A percentile compares a stretch with the other conserved stretches of the same genome.
Conservation (phyloP, 208 protist species). For the Zelonia costaricensis region DNA sequence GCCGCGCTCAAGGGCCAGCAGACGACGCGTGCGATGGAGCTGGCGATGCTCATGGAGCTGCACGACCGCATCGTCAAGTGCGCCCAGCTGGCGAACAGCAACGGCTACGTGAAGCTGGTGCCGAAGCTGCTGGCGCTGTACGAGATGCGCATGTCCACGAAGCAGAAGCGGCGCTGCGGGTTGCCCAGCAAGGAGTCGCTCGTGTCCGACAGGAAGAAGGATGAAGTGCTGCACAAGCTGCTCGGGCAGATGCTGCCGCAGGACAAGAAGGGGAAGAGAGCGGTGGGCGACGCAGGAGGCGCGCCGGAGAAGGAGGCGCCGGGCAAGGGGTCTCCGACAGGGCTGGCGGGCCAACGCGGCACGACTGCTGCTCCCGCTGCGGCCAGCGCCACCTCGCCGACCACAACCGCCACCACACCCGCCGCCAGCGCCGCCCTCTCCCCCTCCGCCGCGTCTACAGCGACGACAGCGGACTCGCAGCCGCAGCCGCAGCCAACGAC, state of each 20-base stretch:
- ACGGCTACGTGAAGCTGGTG: conserved; percentile 63
- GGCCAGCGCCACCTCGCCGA: not conserved
- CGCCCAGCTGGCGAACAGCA: conserved; percentile 61
- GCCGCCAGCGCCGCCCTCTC: not conserved
- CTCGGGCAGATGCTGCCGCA: conserved; percentile 35
- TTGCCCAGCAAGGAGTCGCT: conserved; percentile 67
- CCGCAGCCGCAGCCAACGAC: not conserved
- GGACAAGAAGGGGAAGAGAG: conserved; percentile 1
- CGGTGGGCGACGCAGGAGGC: not conserved
- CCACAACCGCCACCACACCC: not conserved
- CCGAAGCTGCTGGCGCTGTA: conserved; percentile 72
- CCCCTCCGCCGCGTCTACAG: conserved; percentile 6
- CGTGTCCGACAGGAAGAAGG: conserved; percentile 62
- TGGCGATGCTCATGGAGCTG: conserved; percentile 81
- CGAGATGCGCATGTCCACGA: conserved; percentile 65
- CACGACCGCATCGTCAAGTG: conserved; percentile 78
- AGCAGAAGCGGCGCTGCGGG: conserved; percentile 58
- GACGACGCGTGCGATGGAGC: conserved; percentile 72
- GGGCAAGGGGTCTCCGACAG: not conserved
- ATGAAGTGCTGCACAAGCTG: conserved; percentile 68
- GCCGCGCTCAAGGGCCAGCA: conserved; percentile 64
- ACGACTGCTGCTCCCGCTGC: not conserved
- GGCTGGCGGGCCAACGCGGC: not conserved
- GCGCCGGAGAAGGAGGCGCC: not conserved
- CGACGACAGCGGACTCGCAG: conserved; percentile 4